These are phyloP conservation scores for Blastocystis sp. DNA, from an alignment of 352 stramenopile genomes.

Conservation along the genomic window DNA sequence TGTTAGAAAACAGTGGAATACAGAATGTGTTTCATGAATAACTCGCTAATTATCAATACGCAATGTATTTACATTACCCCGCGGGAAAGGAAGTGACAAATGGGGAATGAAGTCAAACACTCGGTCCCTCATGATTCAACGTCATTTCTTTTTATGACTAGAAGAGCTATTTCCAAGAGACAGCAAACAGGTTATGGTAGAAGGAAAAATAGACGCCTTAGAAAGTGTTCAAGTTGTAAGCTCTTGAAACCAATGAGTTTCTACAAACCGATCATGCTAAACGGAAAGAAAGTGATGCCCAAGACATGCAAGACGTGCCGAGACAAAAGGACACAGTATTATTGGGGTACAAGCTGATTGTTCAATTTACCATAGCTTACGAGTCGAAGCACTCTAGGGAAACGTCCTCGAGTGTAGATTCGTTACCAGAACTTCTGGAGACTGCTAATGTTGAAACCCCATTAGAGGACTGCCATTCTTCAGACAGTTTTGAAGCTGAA, in stretches of 20 bases:
- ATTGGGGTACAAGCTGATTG: slow-evolving; percentile 5
- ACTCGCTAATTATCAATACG: background rate
- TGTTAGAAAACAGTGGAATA: background rate
- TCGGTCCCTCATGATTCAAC: background rate
- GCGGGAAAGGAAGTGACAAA: background rate
- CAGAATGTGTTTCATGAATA: background rate
- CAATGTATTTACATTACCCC: background rate
- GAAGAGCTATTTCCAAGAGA: slow-evolving; percentile 11
- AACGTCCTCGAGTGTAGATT: background rate
- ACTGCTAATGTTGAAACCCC: no score
- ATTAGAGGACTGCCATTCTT: no score
- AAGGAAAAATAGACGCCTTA: background rate
- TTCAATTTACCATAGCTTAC: background rate
- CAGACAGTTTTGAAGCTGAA: no score
- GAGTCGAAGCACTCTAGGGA: background rate
- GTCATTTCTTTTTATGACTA: background rate
- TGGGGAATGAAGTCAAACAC: background rate
- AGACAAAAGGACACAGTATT: background rate
- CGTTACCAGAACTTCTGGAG: no score
- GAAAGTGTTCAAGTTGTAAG: slow-evolving; percentile 51
- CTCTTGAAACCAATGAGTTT: background rate
- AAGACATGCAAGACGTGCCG: slow-evolving; percentile 37
- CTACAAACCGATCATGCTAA: slow-evolving; percentile 47
- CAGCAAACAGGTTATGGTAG: background rate
- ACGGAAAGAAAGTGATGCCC: slow-evolving; percentile 43